Conservation (phyloP, 495 filamentous ascomycete species). For the Penicillium arizonense region DNA sequence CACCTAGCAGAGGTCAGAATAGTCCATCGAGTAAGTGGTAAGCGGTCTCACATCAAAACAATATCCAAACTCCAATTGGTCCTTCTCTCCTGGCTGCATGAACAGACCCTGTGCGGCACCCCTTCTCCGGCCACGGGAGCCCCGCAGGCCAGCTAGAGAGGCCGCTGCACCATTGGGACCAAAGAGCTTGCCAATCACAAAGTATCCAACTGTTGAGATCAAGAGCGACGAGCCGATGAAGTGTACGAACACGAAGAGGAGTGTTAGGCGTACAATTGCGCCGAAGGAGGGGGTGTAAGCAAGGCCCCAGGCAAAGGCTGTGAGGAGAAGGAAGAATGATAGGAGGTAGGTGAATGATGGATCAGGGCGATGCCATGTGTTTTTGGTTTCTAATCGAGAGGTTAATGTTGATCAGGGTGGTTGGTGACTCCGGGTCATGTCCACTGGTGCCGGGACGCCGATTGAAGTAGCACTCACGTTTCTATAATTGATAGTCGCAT, state of each 20-base stretch:
- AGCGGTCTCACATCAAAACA: constrained; percentile 64
- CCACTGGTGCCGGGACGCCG: neutral
- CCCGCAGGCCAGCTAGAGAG: constrained; percentile 40
- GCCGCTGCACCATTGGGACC: constrained; percentile 50
- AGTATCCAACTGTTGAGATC: constrained; percentile 61
- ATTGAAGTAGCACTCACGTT: constrained; percentile 48
- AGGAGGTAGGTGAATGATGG: constrained; percentile 78
- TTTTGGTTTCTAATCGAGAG: constrained; percentile 61
- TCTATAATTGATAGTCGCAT: constrained; percentile 33
- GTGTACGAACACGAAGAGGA: constrained; percentile 67
- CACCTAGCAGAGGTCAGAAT: constrained; percentile 40
- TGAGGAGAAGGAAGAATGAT: constrained; percentile 70
- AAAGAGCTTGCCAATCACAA: constrained; percentile 62
- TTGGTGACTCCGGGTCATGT: neutral
- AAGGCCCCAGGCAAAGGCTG: constrained; percentile 70
- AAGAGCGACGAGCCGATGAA: constrained; percentile 62
- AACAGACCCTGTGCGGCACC: constrained; percentile 58
- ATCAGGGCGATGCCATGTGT: constrained; percentile 74
- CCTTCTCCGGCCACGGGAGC: constrained; percentile 45
- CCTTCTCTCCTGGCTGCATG: constrained; percentile 51
- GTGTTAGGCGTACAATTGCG: constrained; percentile 55
- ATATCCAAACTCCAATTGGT: constrained; percentile 72
- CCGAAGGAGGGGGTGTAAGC: constrained; percentile 60
- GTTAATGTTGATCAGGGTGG: constrained; percentile 9
- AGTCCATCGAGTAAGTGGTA: neutral